Evolutionary conservation across 305 asterid species (phyloP), one percentile per base, ranked within the genome.

Genomic region (Caryopteris hybrid): DNA sequence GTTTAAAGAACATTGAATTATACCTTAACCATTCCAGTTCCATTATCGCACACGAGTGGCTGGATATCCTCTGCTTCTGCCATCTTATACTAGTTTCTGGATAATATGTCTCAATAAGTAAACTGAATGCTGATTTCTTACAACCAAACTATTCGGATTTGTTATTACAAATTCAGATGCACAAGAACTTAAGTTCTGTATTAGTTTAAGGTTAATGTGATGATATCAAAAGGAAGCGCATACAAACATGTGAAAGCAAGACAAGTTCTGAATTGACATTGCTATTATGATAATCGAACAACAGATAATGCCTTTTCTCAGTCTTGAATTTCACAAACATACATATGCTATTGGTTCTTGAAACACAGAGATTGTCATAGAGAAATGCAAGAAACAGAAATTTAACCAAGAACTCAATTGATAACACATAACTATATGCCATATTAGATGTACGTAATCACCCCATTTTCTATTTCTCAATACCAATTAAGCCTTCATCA

Each of bases 11-110:
- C 13, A 17, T 25, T 45, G 23, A 25, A 22, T 8, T 10, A n/a
- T 74, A 74, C 79, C 79, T 74, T 74, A 1, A 74, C 78, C 78
- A 74, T 74, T 61, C 78, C 78, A 33, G 76, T 72, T 38, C 76
- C 76, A 33, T 72, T 72, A 46, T 74, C 79, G 20, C 79, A 74
- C 13, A 74, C 79, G 42, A 74, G 74, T 23, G 79, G 79, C 67
- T 68, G 79, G 8, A 74, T 74, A 41, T 74, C 78, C 74, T 74
- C 79, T n/a, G 79, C 57, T 48, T 74, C 79, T 54, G 79, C 79
- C 79, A 74, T 74, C 59, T 69, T 74, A 53, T 9, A 2, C 68
- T 69, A 74, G 27, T 63, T 56, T 53, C 68, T 74, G 67, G 20
- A 27, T 46, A 59, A 51, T 46, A 58, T 29, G 64, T 63, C 6